Percentiles rank a stretch among this genome's conserved stretches.
phyloP scores from a whole-genome alignment of 73 alveolate genomes.

The Tetrahymena borealis region DNA sequence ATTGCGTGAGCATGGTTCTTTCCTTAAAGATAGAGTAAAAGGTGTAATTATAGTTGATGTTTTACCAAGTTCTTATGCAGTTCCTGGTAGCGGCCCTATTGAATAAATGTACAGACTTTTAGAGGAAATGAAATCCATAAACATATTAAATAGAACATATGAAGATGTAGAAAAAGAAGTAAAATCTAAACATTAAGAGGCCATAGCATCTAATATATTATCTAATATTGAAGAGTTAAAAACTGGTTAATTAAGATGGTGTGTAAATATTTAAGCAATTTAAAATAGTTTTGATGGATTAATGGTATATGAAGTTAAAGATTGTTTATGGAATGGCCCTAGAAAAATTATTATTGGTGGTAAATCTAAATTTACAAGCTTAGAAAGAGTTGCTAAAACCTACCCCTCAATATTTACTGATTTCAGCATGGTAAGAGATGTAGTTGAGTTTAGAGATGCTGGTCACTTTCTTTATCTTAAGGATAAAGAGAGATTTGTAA shows the following conservation, averaged over 20 bases:
- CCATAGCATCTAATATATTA: neutral
- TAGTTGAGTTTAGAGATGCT: neutral
- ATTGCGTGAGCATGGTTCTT: neutral
- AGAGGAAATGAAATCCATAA: neutral
- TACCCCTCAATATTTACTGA: neutral
- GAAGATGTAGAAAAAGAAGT: neutral
- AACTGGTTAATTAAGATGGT: neutral
- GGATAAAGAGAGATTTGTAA: neutral
- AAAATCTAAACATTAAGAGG: neutral
- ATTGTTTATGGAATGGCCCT: neutral
- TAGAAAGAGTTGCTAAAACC: neutral
- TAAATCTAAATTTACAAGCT: neutral
- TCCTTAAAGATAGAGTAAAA: neutral
- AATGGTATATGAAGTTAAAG: neutral
- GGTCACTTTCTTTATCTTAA: neutral
- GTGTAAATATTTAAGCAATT: neutral
- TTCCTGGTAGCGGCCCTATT: neutral
- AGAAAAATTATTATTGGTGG: neutral
- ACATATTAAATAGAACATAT: neutral
- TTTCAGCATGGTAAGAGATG: neutral
- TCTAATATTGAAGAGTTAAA: neutral
- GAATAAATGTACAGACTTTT: neutral
- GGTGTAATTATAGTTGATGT: neutral
- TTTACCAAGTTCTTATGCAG: neutral
- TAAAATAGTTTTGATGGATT: neutral